These are phyloP conservation scores for Trichoderma sp. DNA, from an alignment of 2,329 filamentous ascomycete genomes.

Conservation along the genomic window DNA sequence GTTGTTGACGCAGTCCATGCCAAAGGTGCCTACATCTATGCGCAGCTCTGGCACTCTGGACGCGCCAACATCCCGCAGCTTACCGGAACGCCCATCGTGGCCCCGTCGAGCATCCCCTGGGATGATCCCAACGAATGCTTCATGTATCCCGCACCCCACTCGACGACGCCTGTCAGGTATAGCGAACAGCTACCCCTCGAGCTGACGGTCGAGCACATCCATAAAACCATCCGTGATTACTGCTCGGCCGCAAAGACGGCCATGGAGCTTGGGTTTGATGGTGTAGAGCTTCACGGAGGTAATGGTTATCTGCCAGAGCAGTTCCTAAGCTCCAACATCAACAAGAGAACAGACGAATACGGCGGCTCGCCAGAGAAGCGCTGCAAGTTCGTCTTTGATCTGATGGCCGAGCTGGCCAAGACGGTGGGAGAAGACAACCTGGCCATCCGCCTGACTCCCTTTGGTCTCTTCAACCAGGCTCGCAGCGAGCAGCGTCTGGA, in stretches of 20 bases:
- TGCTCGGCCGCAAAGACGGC: conserved; percentile 40
- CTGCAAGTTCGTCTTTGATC: conserved; percentile 53
- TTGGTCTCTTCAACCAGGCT: conserved; percentile 51
- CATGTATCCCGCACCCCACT: conserved; percentile 35
- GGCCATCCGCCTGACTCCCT: conserved; percentile 46
- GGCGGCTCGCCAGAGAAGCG: conserved; percentile 34
- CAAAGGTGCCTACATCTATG: conserved; percentile 57
- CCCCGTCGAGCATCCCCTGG: conserved; percentile 44
- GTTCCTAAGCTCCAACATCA: conserved; percentile 37
- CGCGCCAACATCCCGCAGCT: conserved; percentile 38
- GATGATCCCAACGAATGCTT: conserved; percentile 42
- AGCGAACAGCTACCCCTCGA: conserved; percentile 30
- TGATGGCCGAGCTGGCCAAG: conserved; percentile 45
- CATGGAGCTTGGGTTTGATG: conserved; percentile 51
- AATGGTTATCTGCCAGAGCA: conserved; percentile 42
- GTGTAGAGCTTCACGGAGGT: conserved; percentile 41
- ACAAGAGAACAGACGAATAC: conserved; percentile 37
- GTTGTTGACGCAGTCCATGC: conserved; percentile 61
- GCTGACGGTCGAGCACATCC: conserved; percentile 43
- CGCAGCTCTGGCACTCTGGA: conserved; percentile 55
- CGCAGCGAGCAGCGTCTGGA: conserved; percentile 50
- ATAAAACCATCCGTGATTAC: conserved; percentile 32
- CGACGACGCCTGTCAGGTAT: conserved; percentile 40
- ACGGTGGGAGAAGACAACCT: conserved; percentile 45
- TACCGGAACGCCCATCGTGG: conserved; percentile 37